phyloP scores from a whole-genome alignment of 257 asterid genomes.

The Solanum ahanhuiri region DNA sequence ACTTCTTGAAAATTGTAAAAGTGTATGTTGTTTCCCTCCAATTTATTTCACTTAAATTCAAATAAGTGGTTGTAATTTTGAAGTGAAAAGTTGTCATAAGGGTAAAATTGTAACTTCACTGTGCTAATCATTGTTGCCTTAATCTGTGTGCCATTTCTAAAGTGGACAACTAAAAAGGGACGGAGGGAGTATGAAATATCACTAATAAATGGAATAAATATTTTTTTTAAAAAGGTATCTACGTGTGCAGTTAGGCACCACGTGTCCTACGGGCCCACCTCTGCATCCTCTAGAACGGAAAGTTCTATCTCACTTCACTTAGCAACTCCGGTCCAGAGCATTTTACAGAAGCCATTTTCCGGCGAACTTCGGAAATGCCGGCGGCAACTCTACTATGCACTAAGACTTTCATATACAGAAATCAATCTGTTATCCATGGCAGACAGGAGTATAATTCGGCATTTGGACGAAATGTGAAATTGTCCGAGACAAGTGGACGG shows the following conservation, averaged over 20 bases:
- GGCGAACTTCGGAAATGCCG: not conserved
- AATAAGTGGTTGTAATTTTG: too few species aligned
- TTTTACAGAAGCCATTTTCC: not conserved
- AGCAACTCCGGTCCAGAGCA: not conserved
- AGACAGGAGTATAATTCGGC: not conserved
- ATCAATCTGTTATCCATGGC: not conserved
- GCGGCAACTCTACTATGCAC: not conserved
- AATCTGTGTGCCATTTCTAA: too few species aligned
- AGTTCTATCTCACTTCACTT: not conserved
- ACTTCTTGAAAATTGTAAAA: too few species aligned
- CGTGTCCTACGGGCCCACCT: not conserved
- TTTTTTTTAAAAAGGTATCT: not conserved
- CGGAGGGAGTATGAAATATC: not conserved
- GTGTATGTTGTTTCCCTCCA: too few species aligned
- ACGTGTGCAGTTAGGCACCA: not conserved
- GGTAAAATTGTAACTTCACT: too few species aligned
- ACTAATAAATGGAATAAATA: too few species aligned
- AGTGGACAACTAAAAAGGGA: too few species aligned
- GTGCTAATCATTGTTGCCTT: too few species aligned
- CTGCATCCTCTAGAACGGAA: not conserved
- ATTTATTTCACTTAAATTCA: too few species aligned
- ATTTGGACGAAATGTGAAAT: conserved; percentile 2
- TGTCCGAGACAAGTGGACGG: not conserved
- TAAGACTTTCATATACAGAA: not conserved
- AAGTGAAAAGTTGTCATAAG: too few species aligned